Percentiles rank a stretch among this genome's conserved stretches.
These are phyloP conservation scores for Thelephora aurantiotincta DNA, from an alignment of 768 basidiomycete genomes.

Conservation along the genomic window DNA sequence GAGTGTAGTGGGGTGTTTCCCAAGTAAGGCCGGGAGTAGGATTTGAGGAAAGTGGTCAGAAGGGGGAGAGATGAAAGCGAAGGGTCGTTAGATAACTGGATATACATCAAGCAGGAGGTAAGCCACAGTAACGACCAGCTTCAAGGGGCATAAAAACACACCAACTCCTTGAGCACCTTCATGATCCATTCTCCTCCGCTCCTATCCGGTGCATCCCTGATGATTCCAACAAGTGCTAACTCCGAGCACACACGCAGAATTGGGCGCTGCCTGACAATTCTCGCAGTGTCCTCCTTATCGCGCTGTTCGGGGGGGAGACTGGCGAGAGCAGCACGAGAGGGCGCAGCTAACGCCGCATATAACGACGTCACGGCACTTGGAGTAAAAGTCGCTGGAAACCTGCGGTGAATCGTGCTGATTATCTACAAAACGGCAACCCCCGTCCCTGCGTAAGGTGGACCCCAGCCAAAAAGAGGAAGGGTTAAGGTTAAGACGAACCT, in stretches of 20 bases:
- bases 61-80: slow-evolving; percentile 78
- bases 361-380: slow-evolving; percentile 53
- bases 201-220: slow-evolving; percentile 52
- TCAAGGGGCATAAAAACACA: slow-evolving; percentile 22
- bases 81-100: slow-evolving; percentile 49
- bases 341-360: slow-evolving; percentile 39
- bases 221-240: slow-evolving; percentile 75
- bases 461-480: not conserved
- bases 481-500: slow-evolving; percentile 41
- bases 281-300: slow-evolving; percentile 80
- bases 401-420: slow-evolving; percentile 76
- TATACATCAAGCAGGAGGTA: not conserved
- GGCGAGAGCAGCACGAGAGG: slow-evolving; percentile 42
- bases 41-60: slow-evolving; percentile 83
- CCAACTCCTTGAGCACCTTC: slow-evolving; percentile 74
- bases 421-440: slow-evolving; percentile 33
- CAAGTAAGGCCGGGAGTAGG: slow-evolving; percentile 79
- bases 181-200: slow-evolving; percentile 86
- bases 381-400: slow-evolving; percentile 73
- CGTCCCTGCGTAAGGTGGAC: not conserved
- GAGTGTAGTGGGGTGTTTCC: slow-evolving; percentile 45
- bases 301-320: slow-evolving; percentile 58
- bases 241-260: slow-evolving; percentile 81
- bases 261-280: slow-evolving; percentile 73
- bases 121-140: slow-evolving; percentile 9